Evolutionary conservation across 164 flowering plant species (phyloP).

Genomic region (Chimonanthus praecox): DNA sequence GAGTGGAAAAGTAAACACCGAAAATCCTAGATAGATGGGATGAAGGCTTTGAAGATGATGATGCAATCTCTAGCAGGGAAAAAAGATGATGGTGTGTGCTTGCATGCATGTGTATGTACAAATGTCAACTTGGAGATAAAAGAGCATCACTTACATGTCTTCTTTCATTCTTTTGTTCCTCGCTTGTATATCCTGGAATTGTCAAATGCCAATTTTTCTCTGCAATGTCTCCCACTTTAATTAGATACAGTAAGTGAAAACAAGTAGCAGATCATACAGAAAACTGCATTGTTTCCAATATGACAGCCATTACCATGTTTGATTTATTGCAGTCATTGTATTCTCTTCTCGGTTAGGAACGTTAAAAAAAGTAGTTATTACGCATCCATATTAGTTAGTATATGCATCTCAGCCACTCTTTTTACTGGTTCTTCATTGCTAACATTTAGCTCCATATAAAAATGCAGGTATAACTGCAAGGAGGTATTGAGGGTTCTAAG

Average conservation of each 20-base stretch:
- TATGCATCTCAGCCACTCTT: too few species aligned
- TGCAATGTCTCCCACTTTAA: slow-evolving; percentile 29
- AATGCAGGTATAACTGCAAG: not conserved
- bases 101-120: not conserved
- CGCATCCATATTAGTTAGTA: too few species aligned
- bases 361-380: too few species aligned
- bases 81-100: too few species aligned
- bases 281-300: not conserved
- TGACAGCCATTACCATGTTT: too few species aligned
- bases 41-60: too few species aligned
- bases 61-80: too few species aligned
- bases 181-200: slow-evolving; percentile 84
- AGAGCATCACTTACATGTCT: slow-evolving; percentile 8
- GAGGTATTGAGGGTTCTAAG: not conserved
- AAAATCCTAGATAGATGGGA: too few species aligned
- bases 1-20: too few species aligned
- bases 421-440: not conserved
- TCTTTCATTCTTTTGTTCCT: slow-evolving; percentile 47
- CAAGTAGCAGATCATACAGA: not conserved
- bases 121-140: not conserved
- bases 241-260: slow-evolving; percentile 8
- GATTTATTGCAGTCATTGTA: not conserved
- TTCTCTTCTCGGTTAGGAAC: not conserved
- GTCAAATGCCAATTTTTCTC: slow-evolving; percentile 81
- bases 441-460: not conserved